Evolutionary conservation across 2,329 filamentous ascomycete genomes (phyloP).

Genomic region (Cladosporium sp.): DNA sequence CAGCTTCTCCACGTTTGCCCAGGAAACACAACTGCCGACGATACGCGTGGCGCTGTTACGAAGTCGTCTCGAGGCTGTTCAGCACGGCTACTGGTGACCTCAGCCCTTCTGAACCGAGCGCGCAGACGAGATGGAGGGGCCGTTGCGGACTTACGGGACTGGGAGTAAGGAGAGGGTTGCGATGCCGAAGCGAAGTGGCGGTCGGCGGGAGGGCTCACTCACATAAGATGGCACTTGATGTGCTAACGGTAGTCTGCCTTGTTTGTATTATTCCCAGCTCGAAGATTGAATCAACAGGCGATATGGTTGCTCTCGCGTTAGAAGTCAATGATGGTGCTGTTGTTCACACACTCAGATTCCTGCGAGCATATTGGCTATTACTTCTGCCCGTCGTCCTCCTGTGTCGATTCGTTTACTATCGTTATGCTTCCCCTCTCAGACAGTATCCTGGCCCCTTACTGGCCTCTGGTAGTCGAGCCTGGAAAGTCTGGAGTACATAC

Average conservation of each 20-base stretch:
- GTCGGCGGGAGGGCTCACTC: background rate
- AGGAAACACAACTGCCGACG: conserved; percentile 8
- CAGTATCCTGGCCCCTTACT: conserved; percentile 28
- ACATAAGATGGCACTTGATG: background rate
- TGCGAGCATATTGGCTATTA: conserved; percentile 21
- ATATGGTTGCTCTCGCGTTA: conserved; percentile 17
- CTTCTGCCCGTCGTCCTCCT: conserved; percentile 23
- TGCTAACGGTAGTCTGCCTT: background rate
- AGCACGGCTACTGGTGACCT: background rate
- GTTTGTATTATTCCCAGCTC: background rate
- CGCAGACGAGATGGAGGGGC: background rate
- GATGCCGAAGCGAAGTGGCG: background rate
- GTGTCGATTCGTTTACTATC: conserved; percentile 28
- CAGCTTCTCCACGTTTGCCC: conserved; percentile 1
- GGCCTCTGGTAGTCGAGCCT: conserved; percentile 27
- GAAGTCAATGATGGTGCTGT: conserved; percentile 16
- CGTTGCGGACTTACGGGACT: background rate
- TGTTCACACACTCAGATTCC: conserved; percentile 15
- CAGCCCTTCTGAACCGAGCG: background rate
- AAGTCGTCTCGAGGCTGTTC: background rate
- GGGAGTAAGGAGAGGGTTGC: background rate
- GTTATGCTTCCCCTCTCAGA: conserved; percentile 25
- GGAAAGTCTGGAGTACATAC: conserved; percentile 22
- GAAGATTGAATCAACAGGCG: background rate
- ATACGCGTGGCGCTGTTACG: conserved; percentile 10